phyloP scores from a whole-genome alignment of 305 asterid species.

The Fraxinus sp. region DNA sequence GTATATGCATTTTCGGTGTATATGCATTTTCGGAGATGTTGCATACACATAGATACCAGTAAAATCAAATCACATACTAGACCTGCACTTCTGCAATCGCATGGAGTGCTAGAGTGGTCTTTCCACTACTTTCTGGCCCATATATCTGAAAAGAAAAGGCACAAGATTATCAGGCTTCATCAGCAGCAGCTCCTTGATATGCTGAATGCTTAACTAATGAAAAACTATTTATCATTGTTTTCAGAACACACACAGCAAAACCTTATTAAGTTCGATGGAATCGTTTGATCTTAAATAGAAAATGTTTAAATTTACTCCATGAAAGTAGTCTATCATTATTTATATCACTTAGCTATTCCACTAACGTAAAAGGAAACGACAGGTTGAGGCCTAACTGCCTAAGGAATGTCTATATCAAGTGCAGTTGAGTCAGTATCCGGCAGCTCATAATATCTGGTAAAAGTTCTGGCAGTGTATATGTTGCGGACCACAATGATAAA shows the following conservation, averaged over 20 bases:
- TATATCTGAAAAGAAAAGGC: conserved; percentile 56
- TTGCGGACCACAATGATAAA: not conserved
- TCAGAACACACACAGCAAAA: not conserved
- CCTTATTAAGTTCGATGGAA: not conserved
- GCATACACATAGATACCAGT: conserved; percentile 1
- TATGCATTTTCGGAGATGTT: not conserved
- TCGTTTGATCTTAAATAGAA: not conserved
- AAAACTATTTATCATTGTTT: not conserved
- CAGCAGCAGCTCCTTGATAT: conserved; percentile 5
- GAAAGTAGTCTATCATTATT: not conserved
- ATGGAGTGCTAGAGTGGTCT: conserved; percentile 97
- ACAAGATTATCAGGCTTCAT: conserved; percentile 16
- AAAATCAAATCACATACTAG: conserved; percentile 48
- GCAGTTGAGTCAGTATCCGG: not conserved
- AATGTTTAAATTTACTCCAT: not conserved
- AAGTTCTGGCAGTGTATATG: not conserved
- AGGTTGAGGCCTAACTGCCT: not conserved
- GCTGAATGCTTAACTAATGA: not conserved
- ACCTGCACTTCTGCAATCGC: conserved; percentile 99
- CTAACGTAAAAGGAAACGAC: not conserved
- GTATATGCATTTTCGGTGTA: not conserved
- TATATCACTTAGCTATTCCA: not conserved
- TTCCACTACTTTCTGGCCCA: conserved; percentile 99
- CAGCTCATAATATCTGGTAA: not conserved
- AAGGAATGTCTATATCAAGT: not conserved